Evolutionary conservation across 2,329 filamentous ascomycete species (phyloP), one percentile per base, ranked within the genome.

Genomic region (Fusarium haematococcum): DNA sequence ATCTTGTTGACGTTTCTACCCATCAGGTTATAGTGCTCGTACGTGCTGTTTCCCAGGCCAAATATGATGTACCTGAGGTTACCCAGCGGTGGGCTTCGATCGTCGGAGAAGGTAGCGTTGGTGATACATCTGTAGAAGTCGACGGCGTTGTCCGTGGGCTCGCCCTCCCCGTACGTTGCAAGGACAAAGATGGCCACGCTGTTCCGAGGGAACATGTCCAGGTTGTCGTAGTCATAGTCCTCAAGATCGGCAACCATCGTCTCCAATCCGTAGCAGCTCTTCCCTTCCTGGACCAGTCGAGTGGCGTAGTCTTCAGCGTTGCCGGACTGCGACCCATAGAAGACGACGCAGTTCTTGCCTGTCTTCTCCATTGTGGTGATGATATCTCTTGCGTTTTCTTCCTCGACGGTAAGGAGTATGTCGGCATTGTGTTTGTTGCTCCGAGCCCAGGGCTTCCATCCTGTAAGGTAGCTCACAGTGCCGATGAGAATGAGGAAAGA

Each of bases 361-460:
- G 48, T 5, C 27, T n/a, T 32, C 0, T n/a, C n/a, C 18, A 54
- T 54, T 3, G 3, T 4, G 9, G 4, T 5, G 6, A 54, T 14
- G 11, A 54, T 54, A 5, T 54, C 48, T 54, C 48, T 54, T 5
- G 48, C 13, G 5, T 48, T 48, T 10, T 25, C 18, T n/a, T 41
- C 18, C 2, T 1, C 8, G 0, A 3, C 18, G 4, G 18, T n/a
- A 5, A 6, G 9, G 18, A 41, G 18, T n/a, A 4, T n/a, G 37
- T n/a, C 37, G 43, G 14, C 14, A 2, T 3, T 14, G 1, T 3
- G 6, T 8, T 48, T 23, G 0, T 48, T 48, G 23, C 13, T 25
- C 3, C 5, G 7, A 16, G 2, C 9, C 23, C 23, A 48, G 3
- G 43, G 8, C 2, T 48, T 48, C 43, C 43, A 48, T 48, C 23